Conservation (phyloP, 257 asterid species). For the Solanum tarijense region DNA sequence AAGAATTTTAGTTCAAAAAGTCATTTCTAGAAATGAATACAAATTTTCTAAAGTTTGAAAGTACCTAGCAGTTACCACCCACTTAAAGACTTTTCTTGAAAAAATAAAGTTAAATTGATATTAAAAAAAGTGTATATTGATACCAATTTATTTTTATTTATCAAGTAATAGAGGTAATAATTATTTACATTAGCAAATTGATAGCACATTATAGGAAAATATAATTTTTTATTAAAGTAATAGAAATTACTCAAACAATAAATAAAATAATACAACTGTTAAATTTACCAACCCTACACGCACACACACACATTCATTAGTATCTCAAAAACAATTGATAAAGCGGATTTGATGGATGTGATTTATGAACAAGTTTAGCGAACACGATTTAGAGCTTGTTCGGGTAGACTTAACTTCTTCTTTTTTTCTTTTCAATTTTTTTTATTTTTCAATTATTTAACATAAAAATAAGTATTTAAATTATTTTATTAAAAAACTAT, state of each 20-base stretch:
- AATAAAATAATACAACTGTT: no score
- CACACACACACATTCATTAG: background rate
- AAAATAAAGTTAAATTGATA: background rate
- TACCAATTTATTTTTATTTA: background rate
- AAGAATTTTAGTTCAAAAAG: background rate
- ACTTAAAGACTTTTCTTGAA: background rate
- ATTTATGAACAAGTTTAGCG: no score
- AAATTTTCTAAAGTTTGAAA: background rate
- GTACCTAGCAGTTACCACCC: background rate
- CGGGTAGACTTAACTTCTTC: no score
- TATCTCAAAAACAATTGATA: no score
- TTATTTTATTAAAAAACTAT: no score
- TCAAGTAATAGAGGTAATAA: background rate
- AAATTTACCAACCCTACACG: background rate
- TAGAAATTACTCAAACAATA: background rate
- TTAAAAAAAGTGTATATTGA: background rate
- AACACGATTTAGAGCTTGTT: no score
- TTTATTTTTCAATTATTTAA: no score
- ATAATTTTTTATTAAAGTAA: background rate
- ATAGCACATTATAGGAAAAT: background rate
- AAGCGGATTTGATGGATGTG: rapidly evolving
- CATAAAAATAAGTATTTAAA: no score
- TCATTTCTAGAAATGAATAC: background rate
- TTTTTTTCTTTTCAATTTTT: no score
- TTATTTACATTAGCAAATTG: background rate